Evolutionary conservation across 2,329 filamentous ascomycete species (phyloP).

Genomic region (Torrubiella hemipterigena): DNA sequence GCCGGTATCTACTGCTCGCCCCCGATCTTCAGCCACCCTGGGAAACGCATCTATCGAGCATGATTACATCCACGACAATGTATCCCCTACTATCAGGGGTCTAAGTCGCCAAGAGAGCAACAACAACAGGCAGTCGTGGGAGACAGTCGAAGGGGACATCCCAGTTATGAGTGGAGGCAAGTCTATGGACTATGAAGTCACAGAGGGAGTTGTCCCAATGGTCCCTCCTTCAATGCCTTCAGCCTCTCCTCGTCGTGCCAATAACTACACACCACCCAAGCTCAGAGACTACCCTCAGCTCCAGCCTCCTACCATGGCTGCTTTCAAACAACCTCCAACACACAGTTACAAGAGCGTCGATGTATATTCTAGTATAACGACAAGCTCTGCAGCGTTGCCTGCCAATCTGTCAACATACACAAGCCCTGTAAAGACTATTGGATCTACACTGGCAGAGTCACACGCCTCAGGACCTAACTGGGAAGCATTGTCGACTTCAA

Average conservation of each 20-base stretch:
- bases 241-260: slow-evolving; percentile 15
- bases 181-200: slow-evolving; percentile 13
- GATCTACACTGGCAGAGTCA: slow-evolving; percentile 6
- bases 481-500: slow-evolving; percentile 9
- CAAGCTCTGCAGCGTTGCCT: slow-evolving; percentile 21
- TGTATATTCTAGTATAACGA: slow-evolving; percentile 17
- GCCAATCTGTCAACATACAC: slow-evolving; percentile 1
- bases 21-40: slow-evolving; percentile 15
- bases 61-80: background rate
- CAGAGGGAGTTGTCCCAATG: slow-evolving; percentile 12
- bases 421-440: slow-evolving; percentile 3
- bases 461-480: slow-evolving; percentile 8
- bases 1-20: slow-evolving; percentile 12
- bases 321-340: slow-evolving; percentile 5
- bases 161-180: slow-evolving; percentile 12
- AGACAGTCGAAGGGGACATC: slow-evolving; percentile 8
- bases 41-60: slow-evolving; percentile 6
- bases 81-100: background rate
- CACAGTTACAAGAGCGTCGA: slow-evolving; percentile 11
- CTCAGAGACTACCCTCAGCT: slow-evolving; percentile 14
- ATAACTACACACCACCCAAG: slow-evolving; percentile 17
- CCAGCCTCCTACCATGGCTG: slow-evolving; percentile 7
- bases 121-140: slow-evolving; percentile 5
- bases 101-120: slow-evolving; percentile 3
- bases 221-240: slow-evolving; percentile 18